These are phyloP conservation scores for Arbutus unedo DNA, from an alignment of 148 eudicot species.

Conservation along the genomic window DNA sequence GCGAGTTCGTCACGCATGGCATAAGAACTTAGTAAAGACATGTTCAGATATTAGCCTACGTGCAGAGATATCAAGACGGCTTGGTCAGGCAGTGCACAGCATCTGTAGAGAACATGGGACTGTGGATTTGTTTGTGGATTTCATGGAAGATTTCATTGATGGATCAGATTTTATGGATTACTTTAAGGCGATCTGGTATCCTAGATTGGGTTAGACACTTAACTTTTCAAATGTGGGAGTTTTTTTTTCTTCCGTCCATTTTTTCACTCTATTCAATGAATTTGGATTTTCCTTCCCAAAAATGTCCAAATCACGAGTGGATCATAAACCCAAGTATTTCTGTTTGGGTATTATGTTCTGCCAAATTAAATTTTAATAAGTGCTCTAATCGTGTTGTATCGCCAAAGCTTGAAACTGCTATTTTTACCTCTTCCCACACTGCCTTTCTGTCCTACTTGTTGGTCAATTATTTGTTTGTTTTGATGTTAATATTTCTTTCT, in stretches of 20 bases:
- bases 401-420: neutral
- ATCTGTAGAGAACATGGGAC: constrained; percentile 56
- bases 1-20: constrained; percentile 98
- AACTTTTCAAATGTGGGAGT: neutral
- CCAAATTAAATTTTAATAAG: neutral
- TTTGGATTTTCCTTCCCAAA: neutral
- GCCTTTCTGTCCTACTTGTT: neutral
- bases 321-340: neutral
- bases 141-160: constrained; percentile 62
- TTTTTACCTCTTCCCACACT: neutral
- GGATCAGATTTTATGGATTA: constrained; percentile 68
- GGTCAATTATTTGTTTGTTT: neutral
- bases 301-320: constrained; percentile 1
- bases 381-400: neutral
- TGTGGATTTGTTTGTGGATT: constrained; percentile 41
- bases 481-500: neutral
- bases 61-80: constrained; percentile 50
- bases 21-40: constrained; percentile 72
- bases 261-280: neutral
- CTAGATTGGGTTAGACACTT: constrained; percentile 63
- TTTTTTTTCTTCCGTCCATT: neutral
- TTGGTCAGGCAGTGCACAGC: constrained; percentile 53
- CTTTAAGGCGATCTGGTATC: constrained; percentile 89
- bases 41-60: constrained; percentile 58
- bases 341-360: neutral